Evolutionary conservation across 306 rosid species (phyloP), one percentile per base, ranked within the genome.

Genomic region (Mimosa bimucronata): DNA sequence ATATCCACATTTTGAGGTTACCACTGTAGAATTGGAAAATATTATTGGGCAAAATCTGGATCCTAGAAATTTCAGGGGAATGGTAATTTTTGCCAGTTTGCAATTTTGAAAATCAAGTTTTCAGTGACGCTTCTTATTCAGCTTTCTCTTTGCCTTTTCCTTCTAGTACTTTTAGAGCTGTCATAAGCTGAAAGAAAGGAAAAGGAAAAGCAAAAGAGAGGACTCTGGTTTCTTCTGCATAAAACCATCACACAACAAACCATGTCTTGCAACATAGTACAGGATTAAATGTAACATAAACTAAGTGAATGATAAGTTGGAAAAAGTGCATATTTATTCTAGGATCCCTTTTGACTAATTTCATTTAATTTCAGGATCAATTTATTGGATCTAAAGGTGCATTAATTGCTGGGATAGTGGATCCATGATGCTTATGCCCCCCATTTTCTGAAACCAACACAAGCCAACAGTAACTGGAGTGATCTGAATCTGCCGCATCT

Each of bases 171-270:
- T n/a, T 92, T 87, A 21, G 83, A 5, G 78, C 79, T 87, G 52
- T 88, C 97, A 77, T 95, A 90, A 31, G 92, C 89, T 16, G 96
- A 86, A 64, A 91, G 89, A 76, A 91, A 95, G 90, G 89, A 48
- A 16, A 48, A 46, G 16, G 53, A 34, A 34, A 34, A 34, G 55
- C 86, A 10, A 85, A 50, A 76, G 88, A 19, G 12, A 53, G 26
- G 60, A n/a, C 60, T 82, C 78, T 93, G 98, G 97, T 85, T 90
- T 89, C 82, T 90, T 93, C 92, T 89, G 97, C 89, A 95, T 45
- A 64, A 80, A 74, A 78, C 29, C 77, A 81, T 53, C 34, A 42
- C 69, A 34, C 76, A 66, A 74, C 26, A 76, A 70, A 81, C 61
- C 68, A 37, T 7, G 29, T n/a, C 46, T 50, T 28, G 23, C 50